phyloP scores from a whole-genome alignment of 106 monocot species.

The Agapanthus africanus region DNA sequence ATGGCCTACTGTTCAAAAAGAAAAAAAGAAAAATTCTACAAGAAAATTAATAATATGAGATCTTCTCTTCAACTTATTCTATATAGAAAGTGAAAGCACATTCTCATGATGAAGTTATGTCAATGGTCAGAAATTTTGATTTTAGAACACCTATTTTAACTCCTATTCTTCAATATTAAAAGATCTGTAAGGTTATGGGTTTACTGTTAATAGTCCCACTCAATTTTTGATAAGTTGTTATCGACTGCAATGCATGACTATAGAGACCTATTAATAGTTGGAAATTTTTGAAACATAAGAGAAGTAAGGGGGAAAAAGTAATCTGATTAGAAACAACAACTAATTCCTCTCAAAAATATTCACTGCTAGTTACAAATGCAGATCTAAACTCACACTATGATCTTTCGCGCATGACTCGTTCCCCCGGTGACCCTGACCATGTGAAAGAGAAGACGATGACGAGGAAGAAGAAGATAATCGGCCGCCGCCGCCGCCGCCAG shows the following conservation, averaged over 20 bases:
- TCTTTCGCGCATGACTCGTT: conserved; percentile 13
- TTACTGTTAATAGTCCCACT: neutral
- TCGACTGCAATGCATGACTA: neutral
- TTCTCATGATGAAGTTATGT: neutral
- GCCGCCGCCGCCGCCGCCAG: neutral
- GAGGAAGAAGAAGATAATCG: conserved; percentile 13
- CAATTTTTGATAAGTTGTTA: neutral
- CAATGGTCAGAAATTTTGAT: neutral
- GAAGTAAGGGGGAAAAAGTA: neutral
- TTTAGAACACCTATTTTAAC: neutral
- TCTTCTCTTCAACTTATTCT: no score
- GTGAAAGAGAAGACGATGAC: conserved; percentile 15
- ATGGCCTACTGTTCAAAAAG: no score
- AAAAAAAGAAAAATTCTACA: no score
- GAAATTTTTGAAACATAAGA: neutral
- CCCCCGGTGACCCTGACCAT: conserved; percentile 19
- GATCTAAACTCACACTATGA: conserved; percentile 43
- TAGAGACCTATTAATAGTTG: neutral
- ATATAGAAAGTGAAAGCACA: neutral
- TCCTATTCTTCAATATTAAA: neutral
- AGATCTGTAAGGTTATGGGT: neutral
- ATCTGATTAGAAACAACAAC: neutral
- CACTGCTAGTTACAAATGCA: conserved; percentile 30
- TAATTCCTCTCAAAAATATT: neutral
- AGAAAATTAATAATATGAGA: no score